Percentiles rank a stretch among this genome's conserved stretches.
Conservation (phyloP, 768 basidiomycete genomes). For the Tephrocybe sp. region DNA sequence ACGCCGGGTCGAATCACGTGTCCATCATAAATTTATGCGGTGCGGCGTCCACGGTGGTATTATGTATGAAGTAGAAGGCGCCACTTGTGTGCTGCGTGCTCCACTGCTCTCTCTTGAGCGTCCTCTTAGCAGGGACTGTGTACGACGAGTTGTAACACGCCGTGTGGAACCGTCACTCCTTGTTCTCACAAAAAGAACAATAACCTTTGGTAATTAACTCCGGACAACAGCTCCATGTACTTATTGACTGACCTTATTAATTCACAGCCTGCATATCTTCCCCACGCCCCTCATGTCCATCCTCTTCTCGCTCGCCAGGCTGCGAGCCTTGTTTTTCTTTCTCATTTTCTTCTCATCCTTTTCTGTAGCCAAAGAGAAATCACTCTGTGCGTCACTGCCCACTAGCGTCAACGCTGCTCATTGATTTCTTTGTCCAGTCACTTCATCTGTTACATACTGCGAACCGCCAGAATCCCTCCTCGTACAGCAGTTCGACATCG, state of each 20-base stretch:
- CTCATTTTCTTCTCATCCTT: slow-evolving; percentile 35
- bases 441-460: slow-evolving; percentile 88
- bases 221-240: slow-evolving; percentile 16
- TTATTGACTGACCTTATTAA: slow-evolving; percentile 2
- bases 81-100: no score
- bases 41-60: neutral
- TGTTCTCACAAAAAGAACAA: slow-evolving; percentile 14
- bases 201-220: slow-evolving; percentile 10
- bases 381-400: slow-evolving; percentile 53
- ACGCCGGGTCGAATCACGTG: slow-evolving; percentile 19
- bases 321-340: slow-evolving; percentile 57
- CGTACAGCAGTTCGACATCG: slow-evolving; percentile 74
- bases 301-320: slow-evolving; percentile 70
- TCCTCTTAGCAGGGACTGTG: no score
- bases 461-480: slow-evolving; percentile 77
- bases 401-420: slow-evolving; percentile 3
- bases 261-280: slow-evolving; percentile 1
- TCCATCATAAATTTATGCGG: slow-evolving; percentile 1
- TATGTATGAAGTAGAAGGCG: no score
- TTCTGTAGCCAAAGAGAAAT: slow-evolving; percentile 50
- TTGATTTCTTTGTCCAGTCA: slow-evolving; percentile 47
- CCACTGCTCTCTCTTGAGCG: no score
- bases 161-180: no score
- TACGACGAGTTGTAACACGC: no score
- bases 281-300: slow-evolving; percentile 57